phyloP scores from a whole-genome alignment of 2,329 filamentous ascomycete genomes.

The Zymoseptoria pseudotritici region DNA sequence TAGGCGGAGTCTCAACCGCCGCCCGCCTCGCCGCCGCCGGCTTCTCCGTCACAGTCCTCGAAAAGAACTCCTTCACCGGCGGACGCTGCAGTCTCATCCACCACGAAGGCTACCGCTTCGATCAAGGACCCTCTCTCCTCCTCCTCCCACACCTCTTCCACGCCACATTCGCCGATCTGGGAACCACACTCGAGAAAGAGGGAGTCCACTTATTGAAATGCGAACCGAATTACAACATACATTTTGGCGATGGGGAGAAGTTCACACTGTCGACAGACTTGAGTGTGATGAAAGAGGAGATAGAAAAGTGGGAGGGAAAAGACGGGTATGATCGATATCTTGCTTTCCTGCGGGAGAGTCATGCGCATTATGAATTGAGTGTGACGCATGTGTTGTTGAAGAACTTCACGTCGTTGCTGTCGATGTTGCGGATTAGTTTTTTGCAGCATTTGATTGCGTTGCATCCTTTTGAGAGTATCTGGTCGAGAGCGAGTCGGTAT shows the following conservation, averaged over 20 bases:
- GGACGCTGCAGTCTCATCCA: conserved; percentile 62
- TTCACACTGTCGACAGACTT: conserved; percentile 63
- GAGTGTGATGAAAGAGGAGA: conserved; percentile 60
- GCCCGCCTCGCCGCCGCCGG: conserved; percentile 65
- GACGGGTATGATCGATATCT: conserved; percentile 65
- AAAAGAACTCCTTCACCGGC: conserved; percentile 67
- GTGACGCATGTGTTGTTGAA: conserved; percentile 57
- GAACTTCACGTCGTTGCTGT: conserved; percentile 57
- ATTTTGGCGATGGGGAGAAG: conserved; percentile 59
- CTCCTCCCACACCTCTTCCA: conserved; percentile 64
- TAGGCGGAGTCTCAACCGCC: conserved; percentile 61
- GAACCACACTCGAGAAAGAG: conserved; percentile 57
- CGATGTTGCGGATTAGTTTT: conserved; percentile 53
- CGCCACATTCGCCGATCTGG: conserved; percentile 62
- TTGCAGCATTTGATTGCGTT: conserved; percentile 51
- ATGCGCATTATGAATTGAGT: conserved; percentile 62
- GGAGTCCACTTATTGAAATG: conserved; percentile 64
- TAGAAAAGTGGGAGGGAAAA: conserved; percentile 66
- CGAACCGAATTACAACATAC: conserved; percentile 68
- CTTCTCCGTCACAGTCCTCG: conserved; percentile 65
- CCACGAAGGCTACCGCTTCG: conserved; percentile 59
- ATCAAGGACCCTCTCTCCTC: conserved; percentile 68
- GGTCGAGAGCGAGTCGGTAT: conserved; percentile 56
- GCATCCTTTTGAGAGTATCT: conserved; percentile 67
- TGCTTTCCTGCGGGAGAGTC: conserved; percentile 57